Evolutionary conservation across 1,284 basidiomycete species (phyloP).

Genomic region (Chalciporus sp.): DNA sequence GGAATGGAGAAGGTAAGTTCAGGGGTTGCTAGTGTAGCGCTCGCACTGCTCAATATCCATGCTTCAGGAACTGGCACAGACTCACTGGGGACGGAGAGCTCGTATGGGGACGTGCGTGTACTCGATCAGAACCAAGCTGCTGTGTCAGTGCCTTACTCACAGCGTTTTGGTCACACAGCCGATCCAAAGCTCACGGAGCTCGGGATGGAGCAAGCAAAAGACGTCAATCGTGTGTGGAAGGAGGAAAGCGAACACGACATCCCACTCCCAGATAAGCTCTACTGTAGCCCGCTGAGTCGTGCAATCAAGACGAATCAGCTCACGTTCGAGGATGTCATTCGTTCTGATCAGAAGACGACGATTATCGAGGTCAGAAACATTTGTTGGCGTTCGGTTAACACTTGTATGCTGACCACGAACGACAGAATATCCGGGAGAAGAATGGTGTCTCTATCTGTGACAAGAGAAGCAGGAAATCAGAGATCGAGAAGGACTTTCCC

Average conservation of each 20-base stretch:
- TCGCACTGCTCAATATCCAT: slow-evolving; percentile 1
- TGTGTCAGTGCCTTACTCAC: background rate
- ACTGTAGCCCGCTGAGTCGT: slow-evolving; percentile 73
- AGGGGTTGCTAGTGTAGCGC: background rate
- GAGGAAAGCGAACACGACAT: slow-evolving; percentile 53
- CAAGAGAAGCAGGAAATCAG: slow-evolving; percentile 56
- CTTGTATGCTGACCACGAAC: background rate
- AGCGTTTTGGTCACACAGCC: slow-evolving; percentile 43
- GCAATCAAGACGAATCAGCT: slow-evolving; percentile 70
- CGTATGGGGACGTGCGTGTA: slow-evolving; percentile 74
- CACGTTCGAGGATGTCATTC: slow-evolving; percentile 52
- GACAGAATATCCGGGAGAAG: slow-evolving; percentile 65
- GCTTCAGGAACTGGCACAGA: slow-evolving; percentile 58
- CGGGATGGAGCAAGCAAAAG: slow-evolving; percentile 66
- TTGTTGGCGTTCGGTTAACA: background rate
- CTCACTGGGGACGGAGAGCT: slow-evolving; percentile 71
- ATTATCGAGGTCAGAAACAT: slow-evolving; percentile 51
- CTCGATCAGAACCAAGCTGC: background rate
- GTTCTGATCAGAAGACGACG: slow-evolving; percentile 35
- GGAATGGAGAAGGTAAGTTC: slow-evolving; percentile 59
- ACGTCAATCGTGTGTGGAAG: slow-evolving; percentile 60
- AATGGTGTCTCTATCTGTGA: slow-evolving; percentile 77
- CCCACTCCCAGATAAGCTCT: slow-evolving; percentile 64
- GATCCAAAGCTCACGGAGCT: slow-evolving; percentile 75
- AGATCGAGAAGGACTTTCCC: slow-evolving; percentile 62